These are phyloP conservation scores for Toxicodendron radicans DNA, from an alignment of 345 rosid genomes.

Conservation along the genomic window DNA sequence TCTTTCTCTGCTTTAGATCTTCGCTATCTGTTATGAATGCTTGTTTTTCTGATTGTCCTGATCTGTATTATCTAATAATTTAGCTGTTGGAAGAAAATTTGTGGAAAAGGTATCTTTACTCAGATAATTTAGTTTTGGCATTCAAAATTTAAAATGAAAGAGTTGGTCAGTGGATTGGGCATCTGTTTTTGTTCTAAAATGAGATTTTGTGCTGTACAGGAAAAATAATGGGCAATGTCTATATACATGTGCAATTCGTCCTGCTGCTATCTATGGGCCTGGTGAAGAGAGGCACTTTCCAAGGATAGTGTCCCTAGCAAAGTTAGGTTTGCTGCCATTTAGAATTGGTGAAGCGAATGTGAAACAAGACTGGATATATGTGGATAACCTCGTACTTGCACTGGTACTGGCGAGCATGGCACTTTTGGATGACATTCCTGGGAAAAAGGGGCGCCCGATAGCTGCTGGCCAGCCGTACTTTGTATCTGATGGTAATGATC, in stretches of 20 bases:
- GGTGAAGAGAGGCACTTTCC: slow-evolving; percentile 96
- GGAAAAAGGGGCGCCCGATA: slow-evolving; percentile 58
- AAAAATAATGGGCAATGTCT: slow-evolving; percentile 49
- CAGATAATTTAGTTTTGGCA: not conserved
- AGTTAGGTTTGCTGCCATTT: slow-evolving; percentile 65
- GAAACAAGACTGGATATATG: slow-evolving; percentile 84
- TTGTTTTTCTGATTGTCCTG: not conserved
- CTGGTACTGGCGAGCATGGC: slow-evolving; percentile 88
- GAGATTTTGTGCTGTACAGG: slow-evolving; percentile 36
- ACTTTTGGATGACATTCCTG: slow-evolving; percentile 80
- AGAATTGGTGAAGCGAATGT: slow-evolving; percentile 66
- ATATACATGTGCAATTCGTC: slow-evolving; percentile 82
- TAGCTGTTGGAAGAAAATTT: too few species aligned
- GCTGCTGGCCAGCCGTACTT: slow-evolving; percentile 97
- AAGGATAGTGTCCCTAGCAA: slow-evolving; percentile 68
- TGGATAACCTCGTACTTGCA: slow-evolving; percentile 84
- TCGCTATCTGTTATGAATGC: not conserved
- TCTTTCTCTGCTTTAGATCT: not conserved
- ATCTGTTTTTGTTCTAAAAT: not conserved
- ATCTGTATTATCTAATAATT: not conserved
- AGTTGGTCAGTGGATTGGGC: not conserved
- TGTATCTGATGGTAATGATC: slow-evolving; percentile 81
- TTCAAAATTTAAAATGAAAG: not conserved
- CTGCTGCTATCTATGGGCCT: slow-evolving; percentile 94
- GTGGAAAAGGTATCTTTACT: too few species aligned